A percentile compares a stretch with the other conserved stretches of the same genome.
Conservation (phyloP, 768 basidiomycete genomes). For the Coprinopsis cinerea region DNA sequence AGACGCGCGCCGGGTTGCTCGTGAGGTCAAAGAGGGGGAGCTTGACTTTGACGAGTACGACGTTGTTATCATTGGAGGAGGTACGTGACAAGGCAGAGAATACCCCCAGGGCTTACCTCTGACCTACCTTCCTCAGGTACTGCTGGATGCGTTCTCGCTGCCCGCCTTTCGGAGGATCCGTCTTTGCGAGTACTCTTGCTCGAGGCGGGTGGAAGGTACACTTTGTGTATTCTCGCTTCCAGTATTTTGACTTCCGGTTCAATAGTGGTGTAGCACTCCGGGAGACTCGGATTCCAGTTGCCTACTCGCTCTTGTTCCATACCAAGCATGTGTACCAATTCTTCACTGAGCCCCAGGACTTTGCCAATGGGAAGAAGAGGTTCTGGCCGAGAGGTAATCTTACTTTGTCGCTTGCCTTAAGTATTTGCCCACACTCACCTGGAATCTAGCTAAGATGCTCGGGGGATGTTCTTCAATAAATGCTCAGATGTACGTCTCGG, state of each 20-base stretch:
- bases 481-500: constrained; percentile 37
- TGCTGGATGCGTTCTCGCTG: constrained; percentile 55
- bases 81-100: constrained; percentile 20
- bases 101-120: background rate
- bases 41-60: constrained; percentile 33
- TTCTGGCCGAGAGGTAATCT: constrained; percentile 63
- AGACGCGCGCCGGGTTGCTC: constrained; percentile 20
- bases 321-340: constrained; percentile 47
- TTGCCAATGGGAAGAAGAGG: constrained; percentile 39
- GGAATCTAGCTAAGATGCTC: constrained; percentile 50
- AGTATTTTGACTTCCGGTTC: background rate
- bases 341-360: constrained; percentile 49
- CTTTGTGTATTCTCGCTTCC: constrained; percentile 7
- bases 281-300: constrained; percentile 39
- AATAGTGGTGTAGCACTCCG: constrained; percentile 39
- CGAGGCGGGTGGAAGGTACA: constrained; percentile 61
- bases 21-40: background rate
- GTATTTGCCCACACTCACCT: background rate
- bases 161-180: constrained; percentile 53
- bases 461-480: constrained; percentile 73
- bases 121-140: constrained; percentile 35
- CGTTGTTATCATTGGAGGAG: constrained; percentile 51
- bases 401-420: background rate
- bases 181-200: constrained; percentile 47
- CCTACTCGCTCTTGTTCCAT: constrained; percentile 36